These are phyloP conservation scores for Elsinoe arachidis DNA, from an alignment of 2,329 filamentous ascomycete genomes.

Conservation along the genomic window DNA sequence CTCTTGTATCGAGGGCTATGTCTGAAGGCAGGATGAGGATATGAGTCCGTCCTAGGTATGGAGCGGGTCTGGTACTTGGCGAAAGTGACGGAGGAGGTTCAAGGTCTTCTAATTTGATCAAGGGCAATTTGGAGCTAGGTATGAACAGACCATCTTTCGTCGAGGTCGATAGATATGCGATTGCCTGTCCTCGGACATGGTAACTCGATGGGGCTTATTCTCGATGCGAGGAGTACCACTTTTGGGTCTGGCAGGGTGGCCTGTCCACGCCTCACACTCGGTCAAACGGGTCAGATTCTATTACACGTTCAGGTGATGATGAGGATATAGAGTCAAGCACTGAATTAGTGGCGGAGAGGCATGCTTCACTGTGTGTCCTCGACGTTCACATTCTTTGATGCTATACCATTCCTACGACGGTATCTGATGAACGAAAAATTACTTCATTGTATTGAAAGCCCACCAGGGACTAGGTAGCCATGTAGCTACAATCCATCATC, in stretches of 20 bases:
- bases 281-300: conserved; percentile 60
- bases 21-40: conserved; percentile 61
- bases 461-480: background rate
- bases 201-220: conserved; percentile 99
- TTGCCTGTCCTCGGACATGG: conserved; percentile 55
- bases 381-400: conserved; percentile 21
- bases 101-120: conserved; percentile 21
- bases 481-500: conserved; percentile 5
- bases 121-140: conserved; percentile 37
- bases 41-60: conserved; percentile 62
- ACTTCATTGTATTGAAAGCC: background rate
- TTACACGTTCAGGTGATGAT: conserved; percentile 72
- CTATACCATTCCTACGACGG: conserved; percentile 26
- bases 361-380: conserved; percentile 18
- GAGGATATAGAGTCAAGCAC: conserved; percentile 99
- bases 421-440: conserved; percentile 22
- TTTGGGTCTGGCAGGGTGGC: conserved; percentile 36
- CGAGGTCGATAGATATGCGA: conserved; percentile 97
- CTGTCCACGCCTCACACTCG: conserved; percentile 43
- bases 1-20: conserved; percentile 7
- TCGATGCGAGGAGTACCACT: conserved; percentile 81
- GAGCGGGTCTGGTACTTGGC: conserved; percentile 24
- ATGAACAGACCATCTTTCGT: conserved; percentile 64
- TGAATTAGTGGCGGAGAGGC: conserved; percentile 51
- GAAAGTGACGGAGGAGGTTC: conserved; percentile 28